Evolutionary conservation across 768 basidiomycete species (phyloP).

Genomic region (Agaricus sinodeliciosus): DNA sequence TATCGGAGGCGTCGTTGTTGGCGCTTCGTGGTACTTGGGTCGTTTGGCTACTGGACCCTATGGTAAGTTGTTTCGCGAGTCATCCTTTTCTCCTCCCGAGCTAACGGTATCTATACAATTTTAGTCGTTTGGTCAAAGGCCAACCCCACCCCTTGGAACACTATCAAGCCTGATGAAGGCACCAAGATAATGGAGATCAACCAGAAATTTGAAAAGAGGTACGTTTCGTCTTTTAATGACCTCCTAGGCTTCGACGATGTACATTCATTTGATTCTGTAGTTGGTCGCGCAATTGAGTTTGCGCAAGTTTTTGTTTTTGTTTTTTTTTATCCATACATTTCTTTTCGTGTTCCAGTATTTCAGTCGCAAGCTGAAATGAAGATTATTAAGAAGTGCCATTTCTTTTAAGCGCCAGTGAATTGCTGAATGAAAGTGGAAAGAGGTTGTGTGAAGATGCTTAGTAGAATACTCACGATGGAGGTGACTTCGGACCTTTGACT

Average conservation of each 20-base stretch:
- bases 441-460: too few species aligned
- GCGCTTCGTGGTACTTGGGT: constrained; percentile 62
- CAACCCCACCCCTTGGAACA: constrained; percentile 90
- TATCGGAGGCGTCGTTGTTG: constrained; percentile 42
- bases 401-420: too few species aligned
- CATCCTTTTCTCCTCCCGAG: neutral
- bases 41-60: constrained; percentile 57
- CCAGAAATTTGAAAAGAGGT: constrained; percentile 75
- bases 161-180: constrained; percentile 66
- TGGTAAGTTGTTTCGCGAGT: constrained; percentile 27
- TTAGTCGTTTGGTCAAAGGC: constrained; percentile 49
- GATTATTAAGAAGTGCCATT: too few species aligned
- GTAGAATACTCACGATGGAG: too few species aligned
- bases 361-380: too few species aligned
- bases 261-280: constrained; percentile 27
- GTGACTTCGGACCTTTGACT: too few species aligned
- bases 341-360: too few species aligned
- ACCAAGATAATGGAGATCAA: constrained; percentile 66
- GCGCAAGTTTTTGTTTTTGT: too few species aligned
- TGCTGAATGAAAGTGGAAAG: too few species aligned
- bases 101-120: neutral
- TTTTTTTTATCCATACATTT: too few species aligned
- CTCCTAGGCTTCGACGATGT: neutral
- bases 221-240: constrained; percentile 16
- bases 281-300: constrained; percentile 68